Percentiles rank a stretch among this genome's conserved stretches.
Evolutionary conservation across 2,329 filamentous ascomycete species (phyloP).

Genomic region (Ophiostoma himal-ulmi): DNA sequence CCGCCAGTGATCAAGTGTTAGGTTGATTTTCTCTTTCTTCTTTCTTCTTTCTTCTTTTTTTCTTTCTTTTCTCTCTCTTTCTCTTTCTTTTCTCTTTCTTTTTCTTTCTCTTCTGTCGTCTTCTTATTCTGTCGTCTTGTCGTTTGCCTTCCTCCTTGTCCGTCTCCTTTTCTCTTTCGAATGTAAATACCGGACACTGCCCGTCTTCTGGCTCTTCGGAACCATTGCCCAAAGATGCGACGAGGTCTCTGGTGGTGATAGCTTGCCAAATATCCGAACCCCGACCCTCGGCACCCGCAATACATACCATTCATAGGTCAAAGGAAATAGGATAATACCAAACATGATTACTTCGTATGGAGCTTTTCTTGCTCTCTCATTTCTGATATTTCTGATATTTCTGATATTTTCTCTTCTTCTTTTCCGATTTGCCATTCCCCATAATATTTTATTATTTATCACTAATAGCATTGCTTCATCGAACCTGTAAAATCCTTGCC

Average conservation of each 20-base stretch:
- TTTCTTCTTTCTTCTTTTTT: neutral
- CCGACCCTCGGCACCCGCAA: neutral
- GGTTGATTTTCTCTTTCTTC: neutral
- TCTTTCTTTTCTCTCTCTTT: conserved; percentile 25
- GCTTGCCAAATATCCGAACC: neutral
- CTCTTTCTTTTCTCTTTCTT: neutral
- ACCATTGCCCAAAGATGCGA: neutral
- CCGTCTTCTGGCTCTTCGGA: too few species aligned
- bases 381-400: neutral
- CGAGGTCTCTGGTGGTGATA: neutral
- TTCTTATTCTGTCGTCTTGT: neutral
- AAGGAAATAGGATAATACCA: neutral
- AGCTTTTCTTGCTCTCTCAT: neutral
- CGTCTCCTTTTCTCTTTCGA: neutral
- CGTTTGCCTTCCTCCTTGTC: neutral
- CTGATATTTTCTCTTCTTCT: neutral
- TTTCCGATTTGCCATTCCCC: neutral
- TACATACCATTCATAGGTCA: neutral
- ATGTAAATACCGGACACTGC: neutral
- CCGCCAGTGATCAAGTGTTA: neutral
- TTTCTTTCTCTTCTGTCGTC: neutral
- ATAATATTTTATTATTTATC: neutral
- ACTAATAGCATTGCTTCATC: neutral
- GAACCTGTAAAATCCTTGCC: neutral
- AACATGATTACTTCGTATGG: too few species aligned